Percentiles rank a stretch among this genome's conserved stretches.
Evolutionary conservation across 192 early-diverging fungal species (phyloP).

Genomic region (Chytriomyces hyalinus): DNA sequence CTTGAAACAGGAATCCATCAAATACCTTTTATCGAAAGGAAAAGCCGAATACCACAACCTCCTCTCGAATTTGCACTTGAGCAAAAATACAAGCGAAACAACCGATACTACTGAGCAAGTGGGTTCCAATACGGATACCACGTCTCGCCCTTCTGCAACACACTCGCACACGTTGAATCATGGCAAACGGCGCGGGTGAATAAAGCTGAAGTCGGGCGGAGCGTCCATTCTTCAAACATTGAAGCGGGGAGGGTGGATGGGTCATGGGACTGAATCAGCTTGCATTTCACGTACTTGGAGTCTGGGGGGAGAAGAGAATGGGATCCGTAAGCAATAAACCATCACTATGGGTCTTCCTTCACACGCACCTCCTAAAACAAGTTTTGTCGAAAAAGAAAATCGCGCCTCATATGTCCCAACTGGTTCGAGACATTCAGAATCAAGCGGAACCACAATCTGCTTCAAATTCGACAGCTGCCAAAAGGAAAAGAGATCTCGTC

Average conservation of each 20-base stretch:
- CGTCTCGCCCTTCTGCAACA: too few species aligned
- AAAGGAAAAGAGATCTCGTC: not conserved
- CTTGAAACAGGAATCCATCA: slow-evolving; percentile 1
- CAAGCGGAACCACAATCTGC: not conserved
- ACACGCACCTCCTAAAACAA: not conserved
- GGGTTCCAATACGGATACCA: too few species aligned
- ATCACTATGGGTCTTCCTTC: too few species aligned
- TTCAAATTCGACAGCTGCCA: not conserved
- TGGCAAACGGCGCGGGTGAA: too few species aligned
- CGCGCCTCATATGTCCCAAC: not conserved
- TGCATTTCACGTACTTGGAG: too few species aligned
- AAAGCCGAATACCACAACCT: slow-evolving; percentile 21
- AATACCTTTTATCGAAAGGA: slow-evolving; percentile 19
- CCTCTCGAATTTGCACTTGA: slow-evolving; percentile 5
- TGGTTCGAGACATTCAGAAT: not conserved
- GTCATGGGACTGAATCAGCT: too few species aligned
- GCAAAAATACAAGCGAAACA: not conserved
- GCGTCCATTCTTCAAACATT: too few species aligned
- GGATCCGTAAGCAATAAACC: too few species aligned
- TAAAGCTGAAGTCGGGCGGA: too few species aligned
- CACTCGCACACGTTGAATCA: too few species aligned
- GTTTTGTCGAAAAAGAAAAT: not conserved
- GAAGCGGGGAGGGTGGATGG: too few species aligned
- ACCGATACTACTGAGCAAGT: not conserved
- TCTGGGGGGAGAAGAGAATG: too few species aligned